Evolutionary conservation across 768 basidiomycete species (phyloP).

Genomic region (Favolaschia claudopus): DNA sequence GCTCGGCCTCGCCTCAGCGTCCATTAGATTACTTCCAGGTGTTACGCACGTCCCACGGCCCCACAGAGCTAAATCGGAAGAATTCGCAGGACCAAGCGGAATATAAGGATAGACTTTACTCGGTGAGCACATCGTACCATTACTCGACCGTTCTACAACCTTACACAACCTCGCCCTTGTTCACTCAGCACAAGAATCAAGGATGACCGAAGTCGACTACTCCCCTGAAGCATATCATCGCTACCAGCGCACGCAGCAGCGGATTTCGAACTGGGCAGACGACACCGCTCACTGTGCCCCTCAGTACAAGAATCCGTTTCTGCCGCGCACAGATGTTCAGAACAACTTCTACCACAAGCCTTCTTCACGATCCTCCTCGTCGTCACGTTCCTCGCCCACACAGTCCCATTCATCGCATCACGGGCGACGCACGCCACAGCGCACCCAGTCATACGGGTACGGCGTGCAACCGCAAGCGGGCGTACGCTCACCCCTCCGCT

Average conservation of each 20-base stretch:
- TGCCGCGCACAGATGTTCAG: slow-evolving; percentile 22
- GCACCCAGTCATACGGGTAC: not conserved
- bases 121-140: slow-evolving; percentile 3
- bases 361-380: not conserved
- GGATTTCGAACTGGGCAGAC: slow-evolving; percentile 47
- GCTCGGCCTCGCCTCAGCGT: not conserved
- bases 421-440: not conserved
- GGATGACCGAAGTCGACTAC: slow-evolving; percentile 56
- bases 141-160: not conserved
- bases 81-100: not conserved
- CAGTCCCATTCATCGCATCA: not conserved
- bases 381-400: not conserved
- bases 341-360: slow-evolving; percentile 5
- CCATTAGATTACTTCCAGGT: not conserved
- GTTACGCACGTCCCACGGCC: slow-evolving; percentile 6
- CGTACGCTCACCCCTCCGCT: slow-evolving; percentile 4
- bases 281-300: slow-evolving; percentile 32
- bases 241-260: slow-evolving; percentile 43
- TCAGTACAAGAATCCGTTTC: slow-evolving; percentile 18
- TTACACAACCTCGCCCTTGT: not conserved
- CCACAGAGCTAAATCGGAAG: slow-evolving; percentile 3
- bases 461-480: not conserved
- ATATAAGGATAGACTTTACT: slow-evolving; percentile 5
- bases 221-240: slow-evolving; percentile 50
- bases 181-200: not conserved